A percentile compares a stretch with the other conserved stretches of the same genome.
Evolutionary conservation across 176 grass and related monocot species (phyloP).

Genomic region (Ampelocalamus luodianensis): DNA sequence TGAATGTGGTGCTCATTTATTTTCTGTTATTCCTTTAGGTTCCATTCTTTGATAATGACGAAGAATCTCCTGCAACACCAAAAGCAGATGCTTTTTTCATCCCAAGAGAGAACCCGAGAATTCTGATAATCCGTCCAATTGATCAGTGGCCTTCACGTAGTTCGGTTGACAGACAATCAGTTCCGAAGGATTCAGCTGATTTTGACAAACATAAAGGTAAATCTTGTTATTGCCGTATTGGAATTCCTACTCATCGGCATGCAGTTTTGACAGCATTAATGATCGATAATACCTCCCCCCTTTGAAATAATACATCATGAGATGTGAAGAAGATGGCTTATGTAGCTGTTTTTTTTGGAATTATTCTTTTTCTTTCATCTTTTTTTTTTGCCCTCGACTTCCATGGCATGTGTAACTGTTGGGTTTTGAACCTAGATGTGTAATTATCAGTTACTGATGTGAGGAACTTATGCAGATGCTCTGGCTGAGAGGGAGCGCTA

Average conservation of each 20-base stretch:
- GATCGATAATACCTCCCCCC: neutral
- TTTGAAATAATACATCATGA: neutral
- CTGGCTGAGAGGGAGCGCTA: constrained; percentile 33
- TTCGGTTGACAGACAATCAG: constrained; percentile 33
- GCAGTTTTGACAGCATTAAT: neutral
- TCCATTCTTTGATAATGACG: constrained; percentile 82
- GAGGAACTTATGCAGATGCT: constrained; percentile 40
- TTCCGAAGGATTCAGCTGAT: constrained; percentile 51
- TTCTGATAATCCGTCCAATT: constrained; percentile 81
- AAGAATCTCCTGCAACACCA: constrained; percentile 72
- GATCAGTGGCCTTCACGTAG: constrained; percentile 71
- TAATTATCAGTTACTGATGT: constrained; percentile 26
- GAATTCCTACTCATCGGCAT: neutral
- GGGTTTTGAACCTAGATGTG: neutral
- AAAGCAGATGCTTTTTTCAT: constrained; percentile 93
- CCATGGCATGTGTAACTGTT: neutral
- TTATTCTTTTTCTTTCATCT: too few species aligned
- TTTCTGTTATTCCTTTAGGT: constrained; percentile 51
- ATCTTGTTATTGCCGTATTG: neutral
- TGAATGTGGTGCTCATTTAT: constrained; percentile 1
- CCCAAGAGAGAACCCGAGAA: constrained; percentile 94
- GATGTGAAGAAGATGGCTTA: too few species aligned
- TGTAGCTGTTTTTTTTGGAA: too few species aligned
- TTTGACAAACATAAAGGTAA: constrained; percentile 60
- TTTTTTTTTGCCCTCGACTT: too few species aligned